Evolutionary conservation across 176 grass and related monocot genomes (phyloP).

Genomic region (Poa annua): DNA sequence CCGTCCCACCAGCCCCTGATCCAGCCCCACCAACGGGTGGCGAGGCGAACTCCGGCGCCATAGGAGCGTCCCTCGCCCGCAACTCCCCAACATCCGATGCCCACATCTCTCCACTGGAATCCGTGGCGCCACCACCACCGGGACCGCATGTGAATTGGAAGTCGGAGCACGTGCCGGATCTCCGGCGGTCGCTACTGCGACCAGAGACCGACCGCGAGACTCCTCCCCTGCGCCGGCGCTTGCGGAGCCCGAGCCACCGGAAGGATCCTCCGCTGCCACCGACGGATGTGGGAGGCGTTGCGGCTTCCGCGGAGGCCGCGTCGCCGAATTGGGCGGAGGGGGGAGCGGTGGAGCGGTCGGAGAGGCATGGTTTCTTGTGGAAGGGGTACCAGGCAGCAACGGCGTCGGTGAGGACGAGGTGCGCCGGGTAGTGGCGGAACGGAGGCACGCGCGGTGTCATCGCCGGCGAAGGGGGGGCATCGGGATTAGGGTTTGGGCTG

Average conservation of each 20-base stretch:
- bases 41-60: slow-evolving; percentile 45
- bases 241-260: slow-evolving; percentile 62
- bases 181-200: slow-evolving; percentile 76
- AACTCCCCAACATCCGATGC: slow-evolving; percentile 77
- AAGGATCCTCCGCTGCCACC: slow-evolving; percentile 56
- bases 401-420: slow-evolving; percentile 46
- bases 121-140: slow-evolving; percentile 66
- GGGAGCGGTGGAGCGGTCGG: slow-evolving; percentile 71
- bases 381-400: slow-evolving; percentile 59
- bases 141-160: slow-evolving; percentile 64
- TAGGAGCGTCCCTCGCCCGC: slow-evolving; percentile 71
- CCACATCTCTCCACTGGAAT: slow-evolving; percentile 89
- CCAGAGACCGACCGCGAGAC: slow-evolving; percentile 74
- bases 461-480: slow-evolving; percentile 13
- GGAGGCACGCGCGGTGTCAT: slow-evolving; percentile 49
- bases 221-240: slow-evolving; percentile 62
- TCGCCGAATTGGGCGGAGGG: slow-evolving; percentile 40
- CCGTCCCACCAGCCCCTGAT: slow-evolving; percentile 28
- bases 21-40: slow-evolving; percentile 36
- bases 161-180: slow-evolving; percentile 82
- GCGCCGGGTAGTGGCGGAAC: slow-evolving; percentile 50
- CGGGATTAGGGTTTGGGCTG: slow-evolving; percentile 27
- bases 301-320: slow-evolving; percentile 40
- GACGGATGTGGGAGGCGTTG: slow-evolving; percentile 47
- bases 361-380: slow-evolving; percentile 72